Evolutionary conservation across 495 filamentous ascomycete species (phyloP).

Genomic region (Aspergillus asperescens): DNA sequence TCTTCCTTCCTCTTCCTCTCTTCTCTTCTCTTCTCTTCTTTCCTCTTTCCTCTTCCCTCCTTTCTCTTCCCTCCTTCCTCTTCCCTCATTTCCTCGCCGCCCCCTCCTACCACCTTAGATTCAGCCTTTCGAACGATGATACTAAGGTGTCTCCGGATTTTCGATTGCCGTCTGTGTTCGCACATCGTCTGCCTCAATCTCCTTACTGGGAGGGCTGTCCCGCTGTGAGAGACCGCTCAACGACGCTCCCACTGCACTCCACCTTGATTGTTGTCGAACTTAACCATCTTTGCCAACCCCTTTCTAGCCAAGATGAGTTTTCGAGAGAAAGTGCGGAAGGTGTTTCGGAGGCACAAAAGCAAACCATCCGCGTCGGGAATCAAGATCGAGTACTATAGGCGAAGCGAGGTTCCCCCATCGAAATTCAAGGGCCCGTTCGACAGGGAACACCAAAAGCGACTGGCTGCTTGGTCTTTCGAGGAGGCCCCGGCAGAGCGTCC

Average conservation of each 20-base stretch:
- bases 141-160: slow-evolving; percentile 20
- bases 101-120: slow-evolving; percentile 9
- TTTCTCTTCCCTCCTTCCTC: slow-evolving; percentile 7
- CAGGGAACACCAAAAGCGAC: slow-evolving; percentile 43
- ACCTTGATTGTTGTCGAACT: background rate
- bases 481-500: slow-evolving; percentile 33
- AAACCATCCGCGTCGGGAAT: slow-evolving; percentile 27
- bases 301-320: slow-evolving; percentile 35
- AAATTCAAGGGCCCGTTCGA: slow-evolving; percentile 52
- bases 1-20: slow-evolving; percentile 5
- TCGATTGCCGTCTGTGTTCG: slow-evolving; percentile 31
- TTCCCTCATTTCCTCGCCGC: slow-evolving; percentile 1
- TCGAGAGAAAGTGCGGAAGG: slow-evolving; percentile 40
- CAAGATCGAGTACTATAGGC: slow-evolving; percentile 50
- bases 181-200: slow-evolving; percentile 35
- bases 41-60: slow-evolving; percentile 5
- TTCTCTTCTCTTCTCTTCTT: slow-evolving; percentile 3
- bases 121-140: slow-evolving; percentile 25
- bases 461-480: slow-evolving; percentile 49
- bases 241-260: slow-evolving; percentile 12
- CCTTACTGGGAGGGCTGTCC: slow-evolving; percentile 34
- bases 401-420: slow-evolving; percentile 45
- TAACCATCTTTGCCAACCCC: background rate
- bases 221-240: slow-evolving; percentile 23
- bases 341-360: slow-evolving; percentile 31